phyloP scores from a whole-genome alignment of 148 eudicot genomes.

The Silene conica region DNA sequence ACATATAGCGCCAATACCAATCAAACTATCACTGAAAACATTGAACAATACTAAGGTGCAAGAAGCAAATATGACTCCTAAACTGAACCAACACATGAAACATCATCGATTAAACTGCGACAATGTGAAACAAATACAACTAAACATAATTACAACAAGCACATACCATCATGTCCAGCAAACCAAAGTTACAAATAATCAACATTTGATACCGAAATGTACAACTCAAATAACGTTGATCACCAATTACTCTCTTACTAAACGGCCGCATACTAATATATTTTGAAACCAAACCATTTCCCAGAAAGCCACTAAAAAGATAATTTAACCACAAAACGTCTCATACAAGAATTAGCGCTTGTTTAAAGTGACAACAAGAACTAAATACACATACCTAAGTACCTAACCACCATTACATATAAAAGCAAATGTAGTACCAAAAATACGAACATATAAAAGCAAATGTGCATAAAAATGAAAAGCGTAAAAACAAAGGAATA shows the following conservation, averaged over 20 bases:
- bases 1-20: too few relatives aligned
- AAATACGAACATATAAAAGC: not conserved
- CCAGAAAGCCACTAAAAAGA: too few relatives aligned
- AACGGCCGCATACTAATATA: too few relatives aligned
- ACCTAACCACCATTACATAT: not conserved
- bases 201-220: too few relatives aligned
- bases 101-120: not conserved
- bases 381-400: not conserved
- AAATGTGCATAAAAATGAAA: not conserved
- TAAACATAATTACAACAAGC: not conserved
- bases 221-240: too few relatives aligned
- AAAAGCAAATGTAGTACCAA: not conserved
- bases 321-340: too few relatives aligned
- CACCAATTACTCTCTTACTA: too few relatives aligned
- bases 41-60: not conserved
- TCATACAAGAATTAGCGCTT: too few relatives aligned
- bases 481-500: constrained; percentile 7
- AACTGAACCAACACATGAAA: too few relatives aligned
- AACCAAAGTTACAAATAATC: not conserved
- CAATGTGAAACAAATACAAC: not conserved
- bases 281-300: too few relatives aligned
- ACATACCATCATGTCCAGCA: not conserved
- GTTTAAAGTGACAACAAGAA: not conserved
- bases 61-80: not conserved
- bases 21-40: too few relatives aligned